Evolutionary conservation across 306 rosid species (phyloP), one percentile per base, ranked within the genome.

Genomic region (Arachis stenosperma): DNA sequence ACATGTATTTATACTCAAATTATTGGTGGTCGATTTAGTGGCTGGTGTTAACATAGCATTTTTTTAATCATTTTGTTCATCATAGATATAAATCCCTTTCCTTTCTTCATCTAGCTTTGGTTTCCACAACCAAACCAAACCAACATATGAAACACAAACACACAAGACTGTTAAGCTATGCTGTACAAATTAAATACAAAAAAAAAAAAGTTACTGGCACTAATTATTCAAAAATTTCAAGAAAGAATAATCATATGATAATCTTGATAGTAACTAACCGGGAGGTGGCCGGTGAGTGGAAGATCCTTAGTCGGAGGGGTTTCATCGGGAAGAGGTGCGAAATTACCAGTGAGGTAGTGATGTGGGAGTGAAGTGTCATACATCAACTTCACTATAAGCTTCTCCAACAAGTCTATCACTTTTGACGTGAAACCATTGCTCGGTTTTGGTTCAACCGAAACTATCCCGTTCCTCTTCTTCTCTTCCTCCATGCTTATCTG

Each of bases 251-350:
- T 22, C 50, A 44, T 44, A 8, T 44, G 11, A 44, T 44, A 22
- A 22, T 22, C 27, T 10, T 3, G 3, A 51, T 51, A 0, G 14
- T 13, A 22, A 85, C 86, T 67, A 73, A 94, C 99, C 64, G 99
- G 99, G 12, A 94, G 93, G 72, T 56, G 15, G 1, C 99, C 99
- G 63, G 68, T 75, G 11, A 94, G 85, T 15, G 65, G 76, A 36
- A 94, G 97, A 60, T 89, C 69, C 67, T 22, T 81, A n/a, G 83
- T 77, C 9, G 96, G 97, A 76, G 97, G 92, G 9, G 96, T 94
- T 63, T 94, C 98, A n/a, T 83, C 78, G 7, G n/a, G 44, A 9
- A 88, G 86, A 22, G 99, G 97, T 76, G 93, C 87, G 22, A 88
- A 91, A 81, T 94, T 94, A 15, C 92, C 93, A 41, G 87, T 11